phyloP scores from a whole-genome alignment of 2,329 filamentous ascomycete species.

The Microdochium bolleyi region DNA sequence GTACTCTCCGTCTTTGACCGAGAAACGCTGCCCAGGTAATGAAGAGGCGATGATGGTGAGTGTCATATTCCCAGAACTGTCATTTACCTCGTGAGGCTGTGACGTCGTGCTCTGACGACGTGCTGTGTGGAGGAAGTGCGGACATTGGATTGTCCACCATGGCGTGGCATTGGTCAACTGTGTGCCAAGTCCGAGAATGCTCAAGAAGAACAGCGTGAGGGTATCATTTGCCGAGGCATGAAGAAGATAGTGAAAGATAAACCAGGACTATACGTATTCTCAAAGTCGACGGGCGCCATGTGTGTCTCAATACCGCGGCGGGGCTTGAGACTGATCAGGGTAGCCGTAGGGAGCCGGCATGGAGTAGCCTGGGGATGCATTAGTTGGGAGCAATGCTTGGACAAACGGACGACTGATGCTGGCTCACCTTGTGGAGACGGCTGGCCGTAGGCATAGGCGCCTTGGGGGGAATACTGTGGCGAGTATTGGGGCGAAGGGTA shows the following conservation, averaged over 20 bases:
- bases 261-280: background rate
- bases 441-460: conserved; percentile 27
- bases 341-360: conserved; percentile 32
- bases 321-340: conserved; percentile 31
- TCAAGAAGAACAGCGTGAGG: background rate
- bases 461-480: conserved; percentile 22
- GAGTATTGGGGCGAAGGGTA: too few relatives aligned
- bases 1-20: too few relatives aligned
- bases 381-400: background rate
- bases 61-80: too few relatives aligned
- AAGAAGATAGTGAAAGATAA: background rate
- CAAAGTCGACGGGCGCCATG: background rate
- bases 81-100: too few relatives aligned
- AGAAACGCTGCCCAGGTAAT: too few relatives aligned
- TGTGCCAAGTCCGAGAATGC: too few relatives aligned
- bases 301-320: conserved; percentile 29
- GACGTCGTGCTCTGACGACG: too few relatives aligned
- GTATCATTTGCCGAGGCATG: background rate
- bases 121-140: too few relatives aligned
- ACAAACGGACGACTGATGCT: conserved; percentile 2
- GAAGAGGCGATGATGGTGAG: too few relatives aligned
- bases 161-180: too few relatives aligned
- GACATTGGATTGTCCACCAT: too few relatives aligned
- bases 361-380: conserved; percentile 12
- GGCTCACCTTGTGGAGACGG: conserved; percentile 34